These are phyloP conservation scores for Pleurotus eryngii DNA, from an alignment of 768 basidiomycete species.

Conservation along the genomic window DNA sequence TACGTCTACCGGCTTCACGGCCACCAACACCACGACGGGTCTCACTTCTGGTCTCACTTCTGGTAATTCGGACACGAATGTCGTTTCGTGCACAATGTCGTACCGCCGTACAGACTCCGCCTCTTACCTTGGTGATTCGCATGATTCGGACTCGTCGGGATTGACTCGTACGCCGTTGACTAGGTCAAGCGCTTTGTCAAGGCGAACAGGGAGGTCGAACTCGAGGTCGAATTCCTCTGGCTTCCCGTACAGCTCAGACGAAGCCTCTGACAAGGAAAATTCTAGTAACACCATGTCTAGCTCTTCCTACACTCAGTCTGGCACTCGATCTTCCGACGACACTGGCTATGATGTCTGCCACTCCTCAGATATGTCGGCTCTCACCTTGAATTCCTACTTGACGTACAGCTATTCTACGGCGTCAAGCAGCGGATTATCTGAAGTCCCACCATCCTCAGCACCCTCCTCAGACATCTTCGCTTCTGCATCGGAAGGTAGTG, in stretches of 20 bases:
- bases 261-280: conserved; percentile 59
- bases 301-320: no score
- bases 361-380: no score
- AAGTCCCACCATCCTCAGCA: no score
- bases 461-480: no score
- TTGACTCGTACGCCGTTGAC: conserved; percentile 49
- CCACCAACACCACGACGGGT: conserved; percentile 23
- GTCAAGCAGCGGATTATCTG: no score
- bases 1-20: conserved; percentile 20
- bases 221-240: conserved; percentile 40
- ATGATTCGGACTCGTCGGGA: conserved; percentile 29
- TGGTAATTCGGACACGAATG: conserved; percentile 36
- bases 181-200: conserved; percentile 54
- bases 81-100: conserved; percentile 48
- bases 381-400: no score
- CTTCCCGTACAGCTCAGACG: conserved; percentile 32
- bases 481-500: no score
- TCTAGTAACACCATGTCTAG: conserved; percentile 12
- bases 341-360: no score
- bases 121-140: conserved; percentile 56
- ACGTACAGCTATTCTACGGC: no score
- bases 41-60: conserved; percentile 34
- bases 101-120: conserved; percentile 50
- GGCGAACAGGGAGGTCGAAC: conserved; percentile 40
- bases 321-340: no score